Base-by-base conservation (phyloP, 1,139 yeast species). In the Debaryomyces fabryi region DNA sequence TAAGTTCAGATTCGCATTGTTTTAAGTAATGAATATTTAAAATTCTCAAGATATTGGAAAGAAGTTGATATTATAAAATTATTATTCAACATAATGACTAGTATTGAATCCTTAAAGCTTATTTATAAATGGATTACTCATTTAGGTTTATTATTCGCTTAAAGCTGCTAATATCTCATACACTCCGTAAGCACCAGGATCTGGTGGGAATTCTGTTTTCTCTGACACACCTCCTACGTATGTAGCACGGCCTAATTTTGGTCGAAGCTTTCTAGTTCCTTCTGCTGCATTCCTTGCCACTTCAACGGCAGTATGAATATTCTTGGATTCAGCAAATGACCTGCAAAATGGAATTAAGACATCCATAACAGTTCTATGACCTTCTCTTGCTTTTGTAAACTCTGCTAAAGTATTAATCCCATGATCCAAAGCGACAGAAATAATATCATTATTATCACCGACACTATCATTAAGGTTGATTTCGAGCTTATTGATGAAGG, bases 351-450 rank as follows among this genome's bases (percentile, higher is more conserved):
- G 83, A 50, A 76, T 76, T 52, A 79, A 67, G 2, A 78, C 82
- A 58, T 79, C 83, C 74, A 79, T 79, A 21, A 79, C 76, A 1
- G 83, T 79, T 49, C 83, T 67, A 51, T 77, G 79, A 6, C 83
- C 83, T 47, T 69, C 67, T 46, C 79, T 64, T 2, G 82, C 82
- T 47, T 74, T 72, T 23, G 82, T 78, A 57, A 71, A 78, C 34
- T 65, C 64, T 49, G 66, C 63, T 42, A 76, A 60, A 21, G 70
- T 71, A 39, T 64, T 68, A 32, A 77, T 60, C 7, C 68, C 71
- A 33, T 57, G 55, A 18, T 55, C 50, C 25, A 68, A 60, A n/a
- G 70, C 64, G 6, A 59, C 56, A n/a, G 68, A 67, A 49, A 68
- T 60, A 15, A 55, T 69, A 49, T 47, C 64, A 58, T 42, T 49